Base-by-base conservation (phyloP, 2,329 filamentous ascomycete species). In the Diaporthe amygdali region DNA sequence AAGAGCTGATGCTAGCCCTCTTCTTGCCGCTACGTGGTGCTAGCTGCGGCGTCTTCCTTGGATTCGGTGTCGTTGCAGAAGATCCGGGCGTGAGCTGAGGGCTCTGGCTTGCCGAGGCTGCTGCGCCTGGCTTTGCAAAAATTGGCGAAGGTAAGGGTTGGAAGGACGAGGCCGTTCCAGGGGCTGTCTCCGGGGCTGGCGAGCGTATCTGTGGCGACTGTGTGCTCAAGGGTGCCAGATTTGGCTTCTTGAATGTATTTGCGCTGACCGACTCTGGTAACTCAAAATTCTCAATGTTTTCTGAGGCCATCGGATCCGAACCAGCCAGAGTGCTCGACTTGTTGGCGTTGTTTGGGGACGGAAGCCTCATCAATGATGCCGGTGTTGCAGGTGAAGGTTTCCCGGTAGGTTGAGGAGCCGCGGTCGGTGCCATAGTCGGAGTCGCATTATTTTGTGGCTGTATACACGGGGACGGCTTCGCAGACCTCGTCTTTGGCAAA, bases 341-440 rank as follows among this genome's bases (percentile, higher is more conserved):
- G 73, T 87, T 88, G 66, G 83, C 81, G 76, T 84, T 85, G 15
- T 22, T 66, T 76, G 88, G 88, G 32, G 87, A 86, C 4, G 86
- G 87, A 52, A 96, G 86, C 76, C 90, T 92, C 93, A 98, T 97
- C 71, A 97, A 83, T 8, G 95, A 97, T 10, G 95, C 94, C 0
- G 95, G 95, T 0, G 95, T 97, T 1, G 94, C 95, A 14, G 94
- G 93, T 66, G 91, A 89, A 76, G 83, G 84, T 66, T 84, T 85
- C 27, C 82, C 83, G 4, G 66, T 51, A 34, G 80, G 78, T 4
- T 79, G 76, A 10, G 77, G 59, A n/a, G 73, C 69, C 61, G 73
- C 71, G 32, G 41, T 49, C 22, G 71, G 64, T 15, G 49, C 69
- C 37, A 69, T 6, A 1, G 44, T 71, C 27, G 77, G 74, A 44